phyloP scores from a whole-genome alignment of 2,329 filamentous ascomycete species.

The Delphinella strobiligena region DNA sequence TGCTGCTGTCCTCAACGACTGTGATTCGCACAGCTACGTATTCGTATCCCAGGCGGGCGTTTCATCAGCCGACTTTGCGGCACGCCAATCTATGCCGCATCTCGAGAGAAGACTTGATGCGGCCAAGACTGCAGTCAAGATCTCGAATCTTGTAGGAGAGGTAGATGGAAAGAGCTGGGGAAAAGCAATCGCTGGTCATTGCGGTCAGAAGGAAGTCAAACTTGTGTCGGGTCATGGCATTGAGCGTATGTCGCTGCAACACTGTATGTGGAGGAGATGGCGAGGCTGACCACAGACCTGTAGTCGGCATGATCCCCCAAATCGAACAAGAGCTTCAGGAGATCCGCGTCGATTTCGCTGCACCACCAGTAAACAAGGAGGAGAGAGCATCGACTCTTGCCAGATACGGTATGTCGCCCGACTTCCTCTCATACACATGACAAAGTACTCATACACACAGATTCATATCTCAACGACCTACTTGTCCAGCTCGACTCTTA shows the following conservation, averaged over 20 bases:
- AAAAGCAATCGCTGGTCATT: background rate
- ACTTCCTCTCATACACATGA: background rate
- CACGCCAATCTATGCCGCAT: conserved; percentile 39
- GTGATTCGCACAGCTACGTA: conserved; percentile 11
- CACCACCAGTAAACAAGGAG: background rate
- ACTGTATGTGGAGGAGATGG: conserved; percentile 3
- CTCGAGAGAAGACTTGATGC: conserved; percentile 40
- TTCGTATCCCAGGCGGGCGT: conserved; percentile 67
- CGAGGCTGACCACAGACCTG: background rate
- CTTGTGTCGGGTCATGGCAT: too few relatives aligned
- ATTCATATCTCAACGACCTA: conserved; percentile 9
- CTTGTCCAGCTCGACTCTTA: conserved; percentile 34
- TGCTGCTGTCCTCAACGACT: background rate
- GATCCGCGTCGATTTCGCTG: background rate
- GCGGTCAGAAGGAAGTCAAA: background rate
- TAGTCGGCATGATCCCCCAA: background rate
- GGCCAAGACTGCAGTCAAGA: conserved; percentile 1
- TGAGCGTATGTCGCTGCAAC: too few relatives aligned
- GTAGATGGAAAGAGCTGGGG: background rate
- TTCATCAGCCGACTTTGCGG: conserved; percentile 54
- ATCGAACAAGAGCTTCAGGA: background rate
- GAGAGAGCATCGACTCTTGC: background rate
- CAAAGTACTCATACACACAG: conserved; percentile 4
- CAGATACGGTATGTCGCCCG: background rate
- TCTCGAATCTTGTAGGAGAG: conserved; percentile 5